phyloP scores from a whole-genome alignment of 2,329 filamentous ascomycete genomes.

The Hortaea sp. region DNA sequence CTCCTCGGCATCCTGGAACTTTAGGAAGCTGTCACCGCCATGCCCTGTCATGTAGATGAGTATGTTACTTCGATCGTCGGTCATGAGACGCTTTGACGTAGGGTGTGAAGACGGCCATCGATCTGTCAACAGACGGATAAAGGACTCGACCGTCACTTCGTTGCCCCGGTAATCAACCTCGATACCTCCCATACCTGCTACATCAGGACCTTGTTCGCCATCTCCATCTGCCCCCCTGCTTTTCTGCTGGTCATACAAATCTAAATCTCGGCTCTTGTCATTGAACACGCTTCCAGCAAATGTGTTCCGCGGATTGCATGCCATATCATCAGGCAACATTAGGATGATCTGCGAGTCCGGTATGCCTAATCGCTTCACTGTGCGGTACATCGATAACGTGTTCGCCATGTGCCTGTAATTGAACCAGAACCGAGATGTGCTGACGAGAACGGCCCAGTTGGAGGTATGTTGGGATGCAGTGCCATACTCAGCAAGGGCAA shows the following conservation, averaged over 20 bases:
- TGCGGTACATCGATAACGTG: constrained; percentile 92
- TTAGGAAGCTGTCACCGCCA: constrained; percentile 93
- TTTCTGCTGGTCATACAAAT: constrained; percentile 73
- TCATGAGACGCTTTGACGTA: constrained; percentile 83
- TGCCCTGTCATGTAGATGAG: constrained; percentile 99
- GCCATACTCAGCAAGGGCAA: constrained; percentile 36
- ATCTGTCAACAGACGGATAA: constrained; percentile 89
- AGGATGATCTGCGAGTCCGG: constrained; percentile 98
- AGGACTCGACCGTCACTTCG: constrained; percentile 98
- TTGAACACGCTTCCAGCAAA: constrained; percentile 98
- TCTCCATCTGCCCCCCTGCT: constrained; percentile 5
- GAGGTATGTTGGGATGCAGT: constrained; percentile 64
- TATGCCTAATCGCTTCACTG: constrained; percentile 93
- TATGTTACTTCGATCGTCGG: constrained; percentile 92
- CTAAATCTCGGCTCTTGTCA: constrained; percentile 89
- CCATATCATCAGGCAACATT: constrained; percentile 99
- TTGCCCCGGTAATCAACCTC: constrained; percentile 98
- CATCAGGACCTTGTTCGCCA: constrained; percentile 1
- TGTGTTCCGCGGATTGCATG: constrained; percentile 95
- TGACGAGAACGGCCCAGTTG: constrained; percentile 99
- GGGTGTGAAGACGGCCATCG: constrained; percentile 91
- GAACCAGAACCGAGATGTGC: constrained; percentile 98
- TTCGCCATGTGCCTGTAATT: constrained; percentile 98
- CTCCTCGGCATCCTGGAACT: constrained; percentile 97
- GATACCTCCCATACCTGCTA: constrained; percentile 42